A percentile compares a stretch with the other conserved stretches of the same genome.
Evolutionary conservation across 108 stramenopile genomes (phyloP).

Genomic region (Epithemia pelagica): DNA sequence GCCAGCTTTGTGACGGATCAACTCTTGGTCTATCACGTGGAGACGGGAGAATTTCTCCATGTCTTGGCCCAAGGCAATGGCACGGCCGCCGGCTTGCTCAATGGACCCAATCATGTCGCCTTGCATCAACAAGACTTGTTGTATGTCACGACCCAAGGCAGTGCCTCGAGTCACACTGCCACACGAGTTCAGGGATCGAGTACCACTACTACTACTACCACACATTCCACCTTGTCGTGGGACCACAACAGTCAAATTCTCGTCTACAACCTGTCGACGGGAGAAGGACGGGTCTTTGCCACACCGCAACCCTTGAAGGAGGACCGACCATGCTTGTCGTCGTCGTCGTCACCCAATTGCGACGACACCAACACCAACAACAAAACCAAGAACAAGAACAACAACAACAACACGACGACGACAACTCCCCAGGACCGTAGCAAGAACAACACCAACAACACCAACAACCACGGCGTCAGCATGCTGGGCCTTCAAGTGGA

Average conservation of each 20-base stretch:
- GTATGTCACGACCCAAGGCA: constrained; percentile 14
- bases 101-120: constrained; percentile 13
- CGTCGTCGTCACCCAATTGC: background rate
- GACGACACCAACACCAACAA: background rate
- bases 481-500: background rate
- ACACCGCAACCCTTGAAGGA: background rate
- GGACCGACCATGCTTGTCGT: background rate
- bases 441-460: background rate
- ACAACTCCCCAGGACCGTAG: background rate
- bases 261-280: constrained; percentile 11
- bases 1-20: constrained; percentile 14
- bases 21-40: constrained; percentile 3
- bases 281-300: constrained; percentile 6
- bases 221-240: background rate
- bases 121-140: constrained; percentile 1
- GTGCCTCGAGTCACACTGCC: background rate
- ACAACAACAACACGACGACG: background rate
- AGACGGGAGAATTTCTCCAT: constrained; percentile 7
- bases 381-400: background rate
- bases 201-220: background rate
- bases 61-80: constrained; percentile 5
- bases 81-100: constrained; percentile 13
- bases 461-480: background rate
- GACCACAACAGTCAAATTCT: constrained; percentile 9
- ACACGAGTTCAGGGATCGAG: too few species aligned